Conservation (phyloP, 2,329 filamentous ascomycete genomes). For the Hirsutella minnesotensis region DNA sequence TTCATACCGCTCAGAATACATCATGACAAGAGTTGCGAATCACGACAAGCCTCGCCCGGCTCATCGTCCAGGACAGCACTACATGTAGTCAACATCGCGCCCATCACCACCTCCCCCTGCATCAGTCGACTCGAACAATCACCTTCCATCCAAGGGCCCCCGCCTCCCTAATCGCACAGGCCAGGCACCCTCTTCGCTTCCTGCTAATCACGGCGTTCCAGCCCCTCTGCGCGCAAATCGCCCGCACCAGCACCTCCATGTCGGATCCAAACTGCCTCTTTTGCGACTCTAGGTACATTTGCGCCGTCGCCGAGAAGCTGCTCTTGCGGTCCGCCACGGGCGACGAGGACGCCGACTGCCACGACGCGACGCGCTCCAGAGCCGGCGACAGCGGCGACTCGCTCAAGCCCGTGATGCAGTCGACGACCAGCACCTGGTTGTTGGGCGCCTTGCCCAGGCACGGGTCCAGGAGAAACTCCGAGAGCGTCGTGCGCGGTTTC, state of each 20-base stretch:
- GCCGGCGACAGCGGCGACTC: constrained; percentile 37
- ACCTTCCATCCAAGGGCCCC: constrained; percentile 58
- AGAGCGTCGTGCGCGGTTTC: constrained; percentile 31
- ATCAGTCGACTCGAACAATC: constrained; percentile 41
- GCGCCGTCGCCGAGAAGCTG: constrained; percentile 30
- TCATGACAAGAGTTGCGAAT: not conserved
- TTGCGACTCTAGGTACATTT: constrained; percentile 45
- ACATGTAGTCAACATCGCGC: not conserved
- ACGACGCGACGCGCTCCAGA: constrained; percentile 21
- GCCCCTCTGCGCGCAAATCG: constrained; percentile 61
- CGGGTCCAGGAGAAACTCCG: constrained; percentile 29
- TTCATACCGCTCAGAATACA: too few relatives aligned
- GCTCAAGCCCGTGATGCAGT: constrained; percentile 46
- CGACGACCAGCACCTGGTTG: constrained; percentile 42
- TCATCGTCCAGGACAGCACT: not conserved
- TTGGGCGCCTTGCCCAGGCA: constrained; percentile 18
- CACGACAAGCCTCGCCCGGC: not conserved
- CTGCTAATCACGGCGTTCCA: constrained; percentile 64
- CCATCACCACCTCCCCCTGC: too few relatives aligned
- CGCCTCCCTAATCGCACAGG: constrained; percentile 65
- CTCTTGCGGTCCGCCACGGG: constrained; percentile 20
- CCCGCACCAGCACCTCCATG: constrained; percentile 58
- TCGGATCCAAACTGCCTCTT: constrained; percentile 50
- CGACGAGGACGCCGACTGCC: constrained; percentile 12
- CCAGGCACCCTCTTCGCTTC: constrained; percentile 54